Evolutionary conservation across 2,329 filamentous ascomycete species (phyloP).

Genomic region (Nothomitra cinnamomea): DNA sequence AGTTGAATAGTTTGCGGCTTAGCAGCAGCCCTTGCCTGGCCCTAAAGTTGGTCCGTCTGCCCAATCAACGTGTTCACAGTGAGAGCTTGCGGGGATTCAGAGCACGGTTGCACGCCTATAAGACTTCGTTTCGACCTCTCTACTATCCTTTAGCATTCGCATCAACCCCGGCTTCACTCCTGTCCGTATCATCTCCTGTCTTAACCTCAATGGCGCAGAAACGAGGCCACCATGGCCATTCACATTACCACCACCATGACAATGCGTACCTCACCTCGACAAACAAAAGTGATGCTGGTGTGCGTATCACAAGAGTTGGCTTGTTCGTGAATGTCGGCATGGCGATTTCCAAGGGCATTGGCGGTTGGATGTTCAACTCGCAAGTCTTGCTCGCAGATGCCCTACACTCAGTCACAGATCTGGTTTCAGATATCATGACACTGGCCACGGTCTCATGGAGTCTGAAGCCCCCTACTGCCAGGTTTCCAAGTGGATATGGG

Average conservation of each 20-base stretch:
- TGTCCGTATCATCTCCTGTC: neutral
- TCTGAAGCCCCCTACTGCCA: conserved; percentile 62
- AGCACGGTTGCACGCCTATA: neutral
- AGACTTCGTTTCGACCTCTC: neutral
- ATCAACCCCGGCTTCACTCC: neutral
- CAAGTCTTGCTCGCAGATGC: conserved; percentile 87
- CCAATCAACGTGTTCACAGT: neutral
- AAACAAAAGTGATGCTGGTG: conserved; percentile 82
- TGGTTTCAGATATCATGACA: conserved; percentile 88
- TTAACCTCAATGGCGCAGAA: conserved; percentile 20
- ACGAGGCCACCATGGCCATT: conserved; percentile 32
- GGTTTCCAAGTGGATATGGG: conserved; percentile 82
- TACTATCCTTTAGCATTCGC: neutral
- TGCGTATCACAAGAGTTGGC: conserved; percentile 81
- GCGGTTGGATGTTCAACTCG: conserved; percentile 88
- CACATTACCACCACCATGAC: conserved; percentile 48
- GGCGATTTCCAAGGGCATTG: conserved; percentile 82
- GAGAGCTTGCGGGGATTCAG: neutral
- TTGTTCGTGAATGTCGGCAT: conserved; percentile 82
- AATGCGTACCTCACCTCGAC: conserved; percentile 64
- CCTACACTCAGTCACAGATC: conserved; percentile 86
- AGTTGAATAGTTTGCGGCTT: neutral
- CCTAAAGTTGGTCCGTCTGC: neutral
- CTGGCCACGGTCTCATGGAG: conserved; percentile 91
- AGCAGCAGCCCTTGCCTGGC: neutral